Base-by-base conservation (phyloP, 305 asterid species). In the Galium porrigens region DNA sequence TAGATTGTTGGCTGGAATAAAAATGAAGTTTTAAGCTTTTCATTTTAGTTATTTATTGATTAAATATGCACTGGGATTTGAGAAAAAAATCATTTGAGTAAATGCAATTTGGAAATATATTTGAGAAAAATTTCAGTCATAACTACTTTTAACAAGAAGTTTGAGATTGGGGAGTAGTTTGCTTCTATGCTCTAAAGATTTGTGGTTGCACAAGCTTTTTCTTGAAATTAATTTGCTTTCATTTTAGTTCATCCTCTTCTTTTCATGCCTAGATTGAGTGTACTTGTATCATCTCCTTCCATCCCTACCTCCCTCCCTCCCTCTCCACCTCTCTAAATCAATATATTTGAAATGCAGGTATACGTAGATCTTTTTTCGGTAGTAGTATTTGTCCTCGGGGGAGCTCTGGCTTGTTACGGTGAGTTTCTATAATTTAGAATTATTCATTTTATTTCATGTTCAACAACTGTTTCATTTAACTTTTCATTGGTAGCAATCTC, bases 401-500 rank as follows among this genome's bases (percentile, higher is more conserved):
- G 83, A 76, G 91, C 97, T 65, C 79, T 90, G 82, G 94, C 95
- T 65, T 79, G 88, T 81, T 90, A 90, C 39, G 97, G 97, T 90
- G 74, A 82, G 89, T 66, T 63, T 37, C 9, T 61, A 39, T 57
- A 1, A 4, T 55, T 10, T 37, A 25, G 51, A 58, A 9, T 29
- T 29, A 32, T 22, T 54, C 20, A 4, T 22, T 69, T 18, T 4
- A 10, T 39, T 61, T 25, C 36, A 36, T 36, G 41, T 36, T 33
- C 2, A 12, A 41, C 4, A 8, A 29, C 20, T 55, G 42, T 41
- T 56, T 11, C 7, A 25, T 12, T 22, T 25, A 18, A 22, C 29
- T 55, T 17, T 66, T 6, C 17, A 0, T 27, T 42, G 37, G 39
- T 0, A 11, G 15, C 22, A 67, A 44, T 55, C 55, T 57, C 42